Evolutionary conservation across 495 filamentous ascomycete species (phyloP), one percentile per base, ranked within the genome.

Genomic region (Penicillium subrubescens): DNA sequence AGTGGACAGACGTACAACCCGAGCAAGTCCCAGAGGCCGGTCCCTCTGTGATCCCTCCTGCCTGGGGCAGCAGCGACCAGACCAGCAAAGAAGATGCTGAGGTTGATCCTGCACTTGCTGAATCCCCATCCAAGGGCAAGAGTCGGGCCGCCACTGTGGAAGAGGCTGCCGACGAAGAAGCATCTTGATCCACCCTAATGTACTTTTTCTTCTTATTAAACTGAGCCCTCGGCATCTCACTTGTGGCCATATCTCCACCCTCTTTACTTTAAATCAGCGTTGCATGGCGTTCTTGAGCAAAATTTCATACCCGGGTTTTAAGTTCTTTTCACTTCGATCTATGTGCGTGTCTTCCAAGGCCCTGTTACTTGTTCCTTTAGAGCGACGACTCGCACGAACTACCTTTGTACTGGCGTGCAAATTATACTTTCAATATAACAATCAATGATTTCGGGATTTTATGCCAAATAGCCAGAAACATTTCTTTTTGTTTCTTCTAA

Each of bases 101-200:
- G 12, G 25, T 21, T 19, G 69, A 65, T 4, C 51, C 19, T 27
- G 31, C 41, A n/a, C n/a, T 17, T 3, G 1, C 56, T 5, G 68
- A 62, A 52, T 69, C 70, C 5, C 27, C 65, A 27, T 71, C 71
- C 25, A 84, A 83, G 59, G 81, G 81, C 29, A 85, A 84, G 65
- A 68, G 73, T n/a, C 77, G 78, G 51, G 73, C 77, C 23, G 72
- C 75, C 10, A 83, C 82, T 3, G 82, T 85, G 7, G 83, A 85
- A 69, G 82, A 85, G 57, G 70, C 66, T 41, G 71, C 37, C 2
- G 83, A 83, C 21, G 82, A 83, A 43, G 77, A 77, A 31, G 69
- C 63, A 41, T 73, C 63, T 68, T 69, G 54, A 57, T 43, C 23
- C 44, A 35, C 51, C 43, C 60, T 39, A 50, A 41, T 62, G 25